phyloP scores from a whole-genome alignment of 2,329 filamentous ascomycete species.

The Hawksworthiomyces lignivorus region DNA sequence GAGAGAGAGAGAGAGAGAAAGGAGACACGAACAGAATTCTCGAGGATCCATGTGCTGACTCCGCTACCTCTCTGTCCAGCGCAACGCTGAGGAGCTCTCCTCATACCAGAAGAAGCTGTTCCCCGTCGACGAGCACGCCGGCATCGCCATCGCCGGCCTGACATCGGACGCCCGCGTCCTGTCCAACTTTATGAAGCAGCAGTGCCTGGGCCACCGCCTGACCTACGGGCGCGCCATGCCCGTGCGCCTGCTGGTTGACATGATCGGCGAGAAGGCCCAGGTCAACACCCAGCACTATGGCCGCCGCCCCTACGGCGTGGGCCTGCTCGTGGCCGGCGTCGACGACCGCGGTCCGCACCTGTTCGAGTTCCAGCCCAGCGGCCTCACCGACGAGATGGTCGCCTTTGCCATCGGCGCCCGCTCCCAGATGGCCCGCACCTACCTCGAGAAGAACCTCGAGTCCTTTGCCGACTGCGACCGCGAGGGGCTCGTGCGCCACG shows the following conservation, averaged over 20 bases:
- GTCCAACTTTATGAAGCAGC: slow-evolving; percentile 99
- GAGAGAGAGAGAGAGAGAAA: too few species aligned
- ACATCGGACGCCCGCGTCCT: slow-evolving; percentile 97
- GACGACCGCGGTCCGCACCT: slow-evolving; percentile 92
- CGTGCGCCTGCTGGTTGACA: slow-evolving; percentile 76
- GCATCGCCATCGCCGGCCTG: slow-evolving; percentile 90
- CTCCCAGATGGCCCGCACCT: slow-evolving; percentile 96
- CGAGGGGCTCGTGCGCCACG: slow-evolving; percentile 87
- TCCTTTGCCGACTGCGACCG: slow-evolving; percentile 66
- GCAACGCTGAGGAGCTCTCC: slow-evolving; percentile 97
- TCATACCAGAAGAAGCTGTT: slow-evolving; percentile 99
- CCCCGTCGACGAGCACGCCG: slow-evolving; percentile 89
- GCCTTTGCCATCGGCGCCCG: slow-evolving; percentile 94
- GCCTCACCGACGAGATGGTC: slow-evolving; percentile 94
- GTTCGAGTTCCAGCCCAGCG: slow-evolving; percentile 95
- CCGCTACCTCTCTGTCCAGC: slow-evolving; percentile 40
- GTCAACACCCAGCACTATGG: slow-evolving; percentile 97
- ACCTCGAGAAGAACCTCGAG: slow-evolving; percentile 87
- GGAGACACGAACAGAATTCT: too few species aligned
- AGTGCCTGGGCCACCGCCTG: slow-evolving; percentile 89
- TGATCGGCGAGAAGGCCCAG: slow-evolving; percentile 95
- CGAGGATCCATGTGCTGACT: neutral
- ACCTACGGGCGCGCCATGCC: slow-evolving; percentile 93
- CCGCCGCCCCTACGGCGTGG: slow-evolving; percentile 91
- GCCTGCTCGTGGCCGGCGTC: slow-evolving; percentile 84